Percentiles rank a stretch among this genome's conserved stretches.
Evolutionary conservation across 2,329 filamentous ascomycete genomes (phyloP).

Genomic region (Xylariales sp.): DNA sequence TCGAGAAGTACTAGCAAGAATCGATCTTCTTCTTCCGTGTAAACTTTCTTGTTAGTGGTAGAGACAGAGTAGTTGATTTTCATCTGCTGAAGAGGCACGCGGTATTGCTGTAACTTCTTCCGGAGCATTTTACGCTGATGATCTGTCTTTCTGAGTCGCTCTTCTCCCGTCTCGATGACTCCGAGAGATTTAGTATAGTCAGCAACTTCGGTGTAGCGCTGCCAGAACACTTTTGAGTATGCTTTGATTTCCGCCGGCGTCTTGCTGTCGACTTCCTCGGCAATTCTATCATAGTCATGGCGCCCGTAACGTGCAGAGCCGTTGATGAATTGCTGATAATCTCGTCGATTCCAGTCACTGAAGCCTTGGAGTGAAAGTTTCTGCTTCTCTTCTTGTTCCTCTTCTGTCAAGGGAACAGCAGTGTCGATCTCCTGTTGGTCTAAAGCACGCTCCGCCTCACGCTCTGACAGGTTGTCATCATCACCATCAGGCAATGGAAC

Average conservation of each 20-base stretch:
- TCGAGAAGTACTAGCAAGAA: slow-evolving; percentile 95
- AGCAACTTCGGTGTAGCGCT: slow-evolving; percentile 88
- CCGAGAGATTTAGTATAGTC: slow-evolving; percentile 91
- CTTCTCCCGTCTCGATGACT: slow-evolving; percentile 92
- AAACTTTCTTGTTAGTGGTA: slow-evolving; percentile 99
- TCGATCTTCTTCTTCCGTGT: slow-evolving; percentile 97
- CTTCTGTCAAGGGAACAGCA: slow-evolving; percentile 86
- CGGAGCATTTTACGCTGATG: slow-evolving; percentile 92
- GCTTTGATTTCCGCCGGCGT: slow-evolving; percentile 83
- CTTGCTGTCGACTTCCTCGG: slow-evolving; percentile 92
- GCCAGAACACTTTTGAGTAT: slow-evolving; percentile 97
- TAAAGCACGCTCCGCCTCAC: slow-evolving; percentile 85
- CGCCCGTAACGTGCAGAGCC: slow-evolving; percentile 93
- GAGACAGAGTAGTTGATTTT: slow-evolving; percentile 99
- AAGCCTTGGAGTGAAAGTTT: slow-evolving; percentile 86
- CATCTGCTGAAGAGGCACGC: slow-evolving; percentile 96
- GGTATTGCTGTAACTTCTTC: slow-evolving; percentile 96
- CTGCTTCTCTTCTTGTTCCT: slow-evolving; percentile 89
- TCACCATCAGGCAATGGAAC: slow-evolving; percentile 88
- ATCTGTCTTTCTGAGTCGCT: slow-evolving; percentile 86
- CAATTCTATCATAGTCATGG: slow-evolving; percentile 84
- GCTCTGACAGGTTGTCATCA: slow-evolving; percentile 86
- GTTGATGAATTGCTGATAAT: slow-evolving; percentile 98
- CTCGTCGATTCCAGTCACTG: slow-evolving; percentile 92
- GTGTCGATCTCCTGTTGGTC: slow-evolving; percentile 95